These are phyloP conservation scores for Sugiyamaella lignohabitans DNA, from an alignment of 805 yeast genomes.

Conservation along the genomic window DNA sequence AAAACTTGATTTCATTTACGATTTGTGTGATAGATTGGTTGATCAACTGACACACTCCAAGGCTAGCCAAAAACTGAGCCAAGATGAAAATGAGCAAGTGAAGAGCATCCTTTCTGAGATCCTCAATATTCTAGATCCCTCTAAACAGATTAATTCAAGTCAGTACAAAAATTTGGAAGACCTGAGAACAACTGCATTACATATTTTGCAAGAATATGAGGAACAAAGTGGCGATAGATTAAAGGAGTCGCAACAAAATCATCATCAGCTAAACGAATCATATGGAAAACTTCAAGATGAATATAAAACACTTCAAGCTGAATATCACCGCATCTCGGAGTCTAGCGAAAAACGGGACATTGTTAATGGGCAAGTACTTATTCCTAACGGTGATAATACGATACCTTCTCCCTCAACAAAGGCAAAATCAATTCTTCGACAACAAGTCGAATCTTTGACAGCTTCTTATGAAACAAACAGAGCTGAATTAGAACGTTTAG, in stretches of 20 bases:
- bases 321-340: not conserved
- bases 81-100: not conserved
- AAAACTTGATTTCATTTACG: constrained; percentile 4
- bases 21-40: constrained; percentile 1
- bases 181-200: constrained; percentile 1
- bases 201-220: not conserved
- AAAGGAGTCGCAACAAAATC: not conserved
- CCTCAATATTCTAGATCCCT: constrained; percentile 3
- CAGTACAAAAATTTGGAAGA: constrained; percentile 1
- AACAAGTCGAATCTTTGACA: constrained; percentile 18
- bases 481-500: constrained; percentile 20
- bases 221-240: not conserved
- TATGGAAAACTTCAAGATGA: not conserved
- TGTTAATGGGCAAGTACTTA: too few species aligned
- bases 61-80: not conserved
- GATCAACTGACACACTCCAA: not conserved
- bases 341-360: too few species aligned
- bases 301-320: not conserved
- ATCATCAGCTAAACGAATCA: not conserved
- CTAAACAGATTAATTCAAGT: not conserved
- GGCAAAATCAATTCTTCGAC: constrained; percentile 14
- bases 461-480: constrained; percentile 20
- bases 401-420: constrained; percentile 5
- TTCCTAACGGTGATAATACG: not conserved
- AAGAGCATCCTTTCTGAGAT: constrained; percentile 3